These are phyloP conservation scores for Trichophyton equinum DNA, from an alignment of 2,329 filamentous ascomycete genomes.

Conservation along the genomic window DNA sequence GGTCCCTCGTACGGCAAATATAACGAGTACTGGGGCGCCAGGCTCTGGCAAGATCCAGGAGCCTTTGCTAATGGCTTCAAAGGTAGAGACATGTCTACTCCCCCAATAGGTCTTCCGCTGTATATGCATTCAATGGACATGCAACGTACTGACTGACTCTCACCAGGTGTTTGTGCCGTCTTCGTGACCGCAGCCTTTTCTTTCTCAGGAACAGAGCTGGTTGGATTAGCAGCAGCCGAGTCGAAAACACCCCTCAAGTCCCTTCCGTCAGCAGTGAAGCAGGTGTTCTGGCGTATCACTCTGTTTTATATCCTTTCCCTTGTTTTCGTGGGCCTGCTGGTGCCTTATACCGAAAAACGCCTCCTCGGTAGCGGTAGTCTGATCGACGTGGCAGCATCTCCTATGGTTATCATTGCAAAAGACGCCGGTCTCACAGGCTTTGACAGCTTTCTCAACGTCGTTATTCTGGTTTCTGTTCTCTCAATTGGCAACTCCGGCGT, in stretches of 20 bases:
- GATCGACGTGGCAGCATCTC: constrained; percentile 40
- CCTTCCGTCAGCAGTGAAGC: constrained; percentile 37
- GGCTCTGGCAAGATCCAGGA: constrained; percentile 34
- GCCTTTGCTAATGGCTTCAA: constrained; percentile 38
- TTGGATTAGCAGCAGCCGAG: constrained; percentile 43
- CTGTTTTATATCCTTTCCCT: constrained; percentile 39
- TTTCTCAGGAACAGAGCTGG: constrained; percentile 44
- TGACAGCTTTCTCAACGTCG: constrained; percentile 54
- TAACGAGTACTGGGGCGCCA: constrained; percentile 19
- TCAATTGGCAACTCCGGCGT: constrained; percentile 48
- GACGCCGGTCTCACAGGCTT: constrained; percentile 49
- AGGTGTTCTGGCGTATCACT: constrained; percentile 41
- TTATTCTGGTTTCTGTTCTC: constrained; percentile 50
- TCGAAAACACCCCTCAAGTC: constrained; percentile 41
- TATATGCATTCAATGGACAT: background rate
- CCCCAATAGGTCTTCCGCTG: background rate
- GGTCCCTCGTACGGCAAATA: constrained; percentile 26
- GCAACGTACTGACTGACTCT: background rate
- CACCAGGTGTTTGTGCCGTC: constrained; percentile 42
- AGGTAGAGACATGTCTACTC: background rate
- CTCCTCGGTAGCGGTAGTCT: constrained; percentile 29
- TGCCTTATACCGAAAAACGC: constrained; percentile 28
- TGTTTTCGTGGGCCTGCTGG: constrained; percentile 35
- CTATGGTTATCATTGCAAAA: constrained; percentile 54
- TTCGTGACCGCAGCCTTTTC: constrained; percentile 47